Evolutionary conservation across 73 alveolate genomes (phyloP).

Genomic region (Paramecium biaurelia): DNA sequence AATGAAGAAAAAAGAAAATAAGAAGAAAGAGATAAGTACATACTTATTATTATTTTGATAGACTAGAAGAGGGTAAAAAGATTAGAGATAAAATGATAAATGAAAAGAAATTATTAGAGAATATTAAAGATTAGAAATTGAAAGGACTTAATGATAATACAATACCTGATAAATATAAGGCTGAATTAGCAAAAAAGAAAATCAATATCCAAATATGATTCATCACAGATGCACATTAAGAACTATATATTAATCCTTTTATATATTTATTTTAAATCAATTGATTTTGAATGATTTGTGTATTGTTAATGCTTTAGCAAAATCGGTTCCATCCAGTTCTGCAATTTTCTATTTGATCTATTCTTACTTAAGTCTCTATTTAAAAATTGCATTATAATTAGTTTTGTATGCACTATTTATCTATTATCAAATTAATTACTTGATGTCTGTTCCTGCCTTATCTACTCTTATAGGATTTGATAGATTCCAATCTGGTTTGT

Average conservation of each 20-base stretch:
- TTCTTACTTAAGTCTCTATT: constrained; percentile 59
- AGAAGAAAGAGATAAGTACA: constrained; percentile 71
- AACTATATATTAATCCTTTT: background rate
- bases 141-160: constrained; percentile 70
- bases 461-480: constrained; percentile 60
- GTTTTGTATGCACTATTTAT: constrained; percentile 46
- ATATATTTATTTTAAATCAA: background rate
- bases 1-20: constrained; percentile 81
- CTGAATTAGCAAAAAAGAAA: constrained; percentile 90
- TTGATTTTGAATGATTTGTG: constrained; percentile 54
- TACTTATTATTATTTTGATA: background rate
- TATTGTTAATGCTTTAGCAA: constrained; percentile 48
- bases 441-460: constrained; percentile 60
- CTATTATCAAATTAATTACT: background rate
- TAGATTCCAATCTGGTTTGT: constrained; percentile 57
- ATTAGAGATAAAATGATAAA: constrained; percentile 84
- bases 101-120: constrained; percentile 87
- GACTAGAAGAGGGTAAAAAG: constrained; percentile 92
- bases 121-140: constrained; percentile 80
- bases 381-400: constrained; percentile 61
- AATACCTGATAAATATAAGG: constrained; percentile 87
- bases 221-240: background rate
- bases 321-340: constrained; percentile 59
- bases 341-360: constrained; percentile 45
- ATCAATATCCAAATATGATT: constrained; percentile 49